These are phyloP conservation scores for Talaromyces piceae DNA, from an alignment of 2,329 filamentous ascomycete genomes.

Conservation along the genomic window DNA sequence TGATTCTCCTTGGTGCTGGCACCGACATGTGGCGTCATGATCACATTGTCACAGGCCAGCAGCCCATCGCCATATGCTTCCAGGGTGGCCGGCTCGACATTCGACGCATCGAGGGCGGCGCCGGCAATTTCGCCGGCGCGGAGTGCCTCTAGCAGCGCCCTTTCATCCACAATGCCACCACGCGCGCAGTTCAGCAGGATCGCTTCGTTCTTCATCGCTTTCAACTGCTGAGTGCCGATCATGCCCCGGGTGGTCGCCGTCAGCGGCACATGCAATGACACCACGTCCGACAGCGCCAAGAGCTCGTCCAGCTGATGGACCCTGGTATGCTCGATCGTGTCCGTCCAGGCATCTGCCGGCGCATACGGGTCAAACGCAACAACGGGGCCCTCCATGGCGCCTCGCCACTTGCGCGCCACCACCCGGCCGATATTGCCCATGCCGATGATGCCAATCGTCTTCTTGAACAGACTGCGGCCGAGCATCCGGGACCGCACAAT, in stretches of 20 bases:
- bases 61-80: conserved; percentile 23
- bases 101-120: conserved; percentile 30
- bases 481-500: conserved; percentile 20
- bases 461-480: conserved; percentile 23
- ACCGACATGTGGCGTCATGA: conserved; percentile 39
- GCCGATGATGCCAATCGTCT: conserved; percentile 31
- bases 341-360: conserved; percentile 19
- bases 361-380: conserved; percentile 29
- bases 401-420: conserved; percentile 29
- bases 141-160: conserved; percentile 22
- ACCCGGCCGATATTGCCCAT: conserved; percentile 32
- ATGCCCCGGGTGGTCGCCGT: conserved; percentile 21
- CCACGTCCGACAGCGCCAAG: conserved; percentile 24
- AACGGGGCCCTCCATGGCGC: conserved; percentile 22
- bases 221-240: conserved; percentile 22
- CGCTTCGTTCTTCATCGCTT: conserved; percentile 26
- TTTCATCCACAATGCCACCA: conserved; percentile 31
- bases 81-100: conserved; percentile 27
- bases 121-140: conserved; percentile 25
- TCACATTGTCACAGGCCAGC: conserved; percentile 19
- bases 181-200: conserved; percentile 32
- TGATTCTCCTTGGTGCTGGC: conserved; percentile 35
- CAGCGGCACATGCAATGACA: conserved; percentile 29
- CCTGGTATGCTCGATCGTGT: background rate
- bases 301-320: conserved; percentile 21